Percentiles rank a stretch among this genome's conserved stretches.
Evolutionary conservation across 495 filamentous ascomycete genomes (phyloP).

Genomic region (Monascus purpureus): DNA sequence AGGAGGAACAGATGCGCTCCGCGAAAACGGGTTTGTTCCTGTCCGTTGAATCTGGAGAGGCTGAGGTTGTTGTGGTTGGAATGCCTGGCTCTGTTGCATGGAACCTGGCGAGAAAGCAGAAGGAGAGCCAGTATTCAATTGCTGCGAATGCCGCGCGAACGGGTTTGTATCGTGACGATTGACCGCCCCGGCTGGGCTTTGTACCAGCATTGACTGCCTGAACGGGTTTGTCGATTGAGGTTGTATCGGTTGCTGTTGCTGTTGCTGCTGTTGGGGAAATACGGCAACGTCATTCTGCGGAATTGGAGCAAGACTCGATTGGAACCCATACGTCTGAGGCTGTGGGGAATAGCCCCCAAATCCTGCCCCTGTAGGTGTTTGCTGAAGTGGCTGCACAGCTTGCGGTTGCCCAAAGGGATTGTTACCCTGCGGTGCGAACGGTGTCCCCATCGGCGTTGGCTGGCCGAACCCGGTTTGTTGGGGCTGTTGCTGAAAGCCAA

Average conservation of each 20-base stretch:
- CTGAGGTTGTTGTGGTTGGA: slow-evolving; percentile 26
- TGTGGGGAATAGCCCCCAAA: slow-evolving; percentile 77
- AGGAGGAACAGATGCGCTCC: slow-evolving; percentile 23
- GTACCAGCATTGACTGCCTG: slow-evolving; percentile 68
- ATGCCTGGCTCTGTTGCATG: slow-evolving; percentile 19
- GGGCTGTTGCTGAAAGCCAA: too few species aligned
- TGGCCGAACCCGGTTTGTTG: slow-evolving; percentile 9
- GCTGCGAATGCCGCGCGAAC: slow-evolving; percentile 47
- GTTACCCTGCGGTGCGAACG: slow-evolving; percentile 32
- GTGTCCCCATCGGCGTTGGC: slow-evolving; percentile 19
- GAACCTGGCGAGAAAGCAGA: slow-evolving; percentile 12
- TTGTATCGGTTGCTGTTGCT: slow-evolving; percentile 22
- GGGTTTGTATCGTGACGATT: slow-evolving; percentile 71
- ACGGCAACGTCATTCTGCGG: slow-evolving; percentile 49
- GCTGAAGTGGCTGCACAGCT: slow-evolving; percentile 35
- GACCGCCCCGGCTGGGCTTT: slow-evolving; percentile 30
- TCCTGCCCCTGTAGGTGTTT: slow-evolving; percentile 62
- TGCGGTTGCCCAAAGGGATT: slow-evolving; percentile 42
- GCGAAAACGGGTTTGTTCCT: slow-evolving; percentile 40
- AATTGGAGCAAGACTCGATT: slow-evolving; percentile 40
- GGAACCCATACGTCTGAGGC: slow-evolving; percentile 35
- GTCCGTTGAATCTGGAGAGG: slow-evolving; percentile 28
- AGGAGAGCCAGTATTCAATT: slow-evolving; percentile 13
- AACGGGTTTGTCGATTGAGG: slow-evolving; percentile 74
- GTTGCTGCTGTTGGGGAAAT: slow-evolving; percentile 35